Evolutionary conservation across 345 rosid genomes (phyloP).

Genomic region (Raphanus raphanistrum): DNA sequence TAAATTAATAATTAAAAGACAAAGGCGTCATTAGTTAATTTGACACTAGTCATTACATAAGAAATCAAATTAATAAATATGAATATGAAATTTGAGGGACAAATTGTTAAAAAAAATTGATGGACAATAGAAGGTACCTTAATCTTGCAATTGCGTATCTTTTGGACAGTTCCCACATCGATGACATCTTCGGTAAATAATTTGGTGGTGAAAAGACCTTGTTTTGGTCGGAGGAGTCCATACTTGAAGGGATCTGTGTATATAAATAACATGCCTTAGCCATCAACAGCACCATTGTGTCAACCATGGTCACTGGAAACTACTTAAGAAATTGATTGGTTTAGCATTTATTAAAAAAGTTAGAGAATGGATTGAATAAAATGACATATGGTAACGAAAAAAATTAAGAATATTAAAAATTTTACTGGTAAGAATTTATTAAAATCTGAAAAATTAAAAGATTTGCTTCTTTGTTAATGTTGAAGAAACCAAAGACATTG

Average conservation of each 20-base stretch:
- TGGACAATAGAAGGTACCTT: no score
- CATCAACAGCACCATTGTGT: slow-evolving; percentile 41
- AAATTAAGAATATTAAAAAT: no score
- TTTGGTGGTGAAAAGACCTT: background rate
- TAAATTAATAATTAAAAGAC: background rate
- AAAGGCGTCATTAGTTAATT: slow-evolving; percentile 51
- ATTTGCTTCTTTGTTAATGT: background rate
- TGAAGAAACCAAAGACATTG: background rate
- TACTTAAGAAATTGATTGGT: no score
- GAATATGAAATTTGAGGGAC: no score
- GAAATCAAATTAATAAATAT: no score
- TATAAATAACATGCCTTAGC: slow-evolving; percentile 28
- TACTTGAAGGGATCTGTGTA: slow-evolving; percentile 49
- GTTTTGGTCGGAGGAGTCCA: background rate
- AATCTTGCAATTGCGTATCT: background rate
- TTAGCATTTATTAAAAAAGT: no score
- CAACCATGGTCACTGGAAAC: slow-evolving; percentile 39
- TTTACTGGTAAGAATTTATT: no score
- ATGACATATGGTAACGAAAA: no score
- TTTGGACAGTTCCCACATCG: background rate
- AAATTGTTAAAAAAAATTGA: no score
- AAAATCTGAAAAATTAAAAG: no score
- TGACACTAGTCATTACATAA: no score
- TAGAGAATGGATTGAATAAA: no score
- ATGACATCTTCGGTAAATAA: background rate